Percentiles rank a stretch among this genome's conserved stretches.
phyloP scores from a whole-genome alignment of 1,139 yeast genomes.

The Lodderomyces beijingensis region DNA sequence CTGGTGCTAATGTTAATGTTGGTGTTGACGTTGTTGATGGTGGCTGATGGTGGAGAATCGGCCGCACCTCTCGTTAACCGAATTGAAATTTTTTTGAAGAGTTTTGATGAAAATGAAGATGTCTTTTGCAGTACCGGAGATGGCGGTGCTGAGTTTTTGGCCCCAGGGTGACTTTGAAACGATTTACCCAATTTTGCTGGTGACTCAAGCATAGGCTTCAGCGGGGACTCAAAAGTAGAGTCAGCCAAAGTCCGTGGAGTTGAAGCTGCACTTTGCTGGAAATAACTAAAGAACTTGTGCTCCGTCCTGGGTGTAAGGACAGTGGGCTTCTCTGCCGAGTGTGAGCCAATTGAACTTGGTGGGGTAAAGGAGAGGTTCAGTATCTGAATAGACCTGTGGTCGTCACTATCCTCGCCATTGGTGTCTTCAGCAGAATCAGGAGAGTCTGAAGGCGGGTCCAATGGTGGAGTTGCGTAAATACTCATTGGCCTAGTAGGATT shows the following conservation, averaged over 20 bases:
- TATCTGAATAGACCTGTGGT: neutral
- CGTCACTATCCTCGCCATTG: neutral
- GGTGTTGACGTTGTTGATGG: neutral
- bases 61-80: too few species aligned
- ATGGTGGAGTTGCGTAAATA: conserved; percentile 19
- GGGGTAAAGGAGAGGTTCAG: neutral
- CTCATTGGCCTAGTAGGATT: conserved; percentile 19
- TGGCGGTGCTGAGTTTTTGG: too few species aligned
- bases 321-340: neutral
- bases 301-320: neutral
- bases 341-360: neutral
- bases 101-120: too few species aligned
- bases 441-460: conserved; percentile 8
- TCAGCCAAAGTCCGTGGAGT: neutral
- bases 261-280: neutral
- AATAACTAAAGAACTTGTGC: neutral
- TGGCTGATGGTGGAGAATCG: too few species aligned
- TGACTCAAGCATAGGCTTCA: too few species aligned
- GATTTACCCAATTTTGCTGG: too few species aligned
- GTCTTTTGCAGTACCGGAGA: too few species aligned
- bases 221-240: neutral
- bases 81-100: too few species aligned
- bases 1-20: conserved; percentile 1
- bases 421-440: conserved; percentile 1
- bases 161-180: too few species aligned